A percentile compares a stretch with the other conserved stretches of the same genome.
Evolutionary conservation across 2,329 filamentous ascomycete species (phyloP).

Genomic region (Endothia cerciana): DNA sequence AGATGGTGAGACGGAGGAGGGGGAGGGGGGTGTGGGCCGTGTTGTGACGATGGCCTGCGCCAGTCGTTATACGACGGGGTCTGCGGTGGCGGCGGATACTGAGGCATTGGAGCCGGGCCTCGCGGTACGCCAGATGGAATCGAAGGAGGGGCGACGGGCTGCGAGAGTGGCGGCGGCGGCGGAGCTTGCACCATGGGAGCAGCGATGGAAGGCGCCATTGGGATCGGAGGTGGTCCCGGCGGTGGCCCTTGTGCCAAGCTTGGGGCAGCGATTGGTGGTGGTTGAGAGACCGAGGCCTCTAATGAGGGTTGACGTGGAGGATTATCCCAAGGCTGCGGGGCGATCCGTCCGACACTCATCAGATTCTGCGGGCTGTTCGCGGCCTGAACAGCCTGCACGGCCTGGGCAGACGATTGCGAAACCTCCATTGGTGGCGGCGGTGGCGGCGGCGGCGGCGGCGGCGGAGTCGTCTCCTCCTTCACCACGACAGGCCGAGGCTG

Average conservation of each 20-base stretch:
- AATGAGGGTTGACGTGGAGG: conserved; percentile 20
- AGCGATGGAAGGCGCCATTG: conserved; percentile 29
- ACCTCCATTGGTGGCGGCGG: conserved; percentile 34
- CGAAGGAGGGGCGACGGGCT: conserved; percentile 34
- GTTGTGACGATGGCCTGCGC: conserved; percentile 54
- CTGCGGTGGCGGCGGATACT: conserved; percentile 44
- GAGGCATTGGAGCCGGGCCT: conserved; percentile 39
- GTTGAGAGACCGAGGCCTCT: conserved; percentile 19
- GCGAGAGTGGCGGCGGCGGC: conserved; percentile 29
- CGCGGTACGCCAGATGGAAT: conserved; percentile 34
- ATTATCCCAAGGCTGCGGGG: conserved; percentile 28
- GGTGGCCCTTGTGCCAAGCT: conserved; percentile 15
- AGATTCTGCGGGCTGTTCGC: conserved; percentile 24
- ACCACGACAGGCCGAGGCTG: conserved; percentile 43
- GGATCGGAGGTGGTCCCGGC: conserved; percentile 20
- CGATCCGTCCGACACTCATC: conserved; percentile 28
- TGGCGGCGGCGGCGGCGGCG: conserved; percentile 30
- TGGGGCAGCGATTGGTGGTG: conserved; percentile 15
- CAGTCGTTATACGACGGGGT: conserved; percentile 50
- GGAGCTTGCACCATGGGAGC: conserved; percentile 31
- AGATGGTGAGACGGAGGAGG: conserved; percentile 31
- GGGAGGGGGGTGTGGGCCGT: conserved; percentile 45
- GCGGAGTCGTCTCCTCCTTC: conserved; percentile 33
- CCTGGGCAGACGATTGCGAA: conserved; percentile 34
- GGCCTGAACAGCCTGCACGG: conserved; percentile 34